Evolutionary conservation across 768 basidiomycete genomes (phyloP), one percentile per base, ranked within the genome.

Genomic region (Podaxis pistillaris): DNA sequence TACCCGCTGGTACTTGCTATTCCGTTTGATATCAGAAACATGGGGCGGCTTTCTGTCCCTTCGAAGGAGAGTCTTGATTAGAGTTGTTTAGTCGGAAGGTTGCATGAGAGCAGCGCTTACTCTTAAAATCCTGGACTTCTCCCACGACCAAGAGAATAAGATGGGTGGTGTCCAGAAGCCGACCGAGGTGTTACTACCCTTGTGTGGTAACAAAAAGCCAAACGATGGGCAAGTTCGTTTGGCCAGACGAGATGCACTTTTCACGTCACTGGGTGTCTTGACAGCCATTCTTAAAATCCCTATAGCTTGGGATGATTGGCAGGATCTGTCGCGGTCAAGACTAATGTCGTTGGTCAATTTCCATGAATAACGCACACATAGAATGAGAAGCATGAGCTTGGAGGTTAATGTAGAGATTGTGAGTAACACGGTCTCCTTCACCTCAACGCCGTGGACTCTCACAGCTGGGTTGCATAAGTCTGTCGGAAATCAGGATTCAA

Each of bases 401-500:
- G 51, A 53, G 38, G 51, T 30, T 44, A 60, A 53, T 12, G 36
- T 37, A 59, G 28, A 33, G 33, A 33, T 19, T 46, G 44, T 46
- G 15, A 30, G 26, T 4, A 59, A 59, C 30, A 36, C 44, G 44
- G 44, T 36, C 19, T 13, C 47, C 19, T 9, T 22, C 9, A 46
- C 17, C 49, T 40, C 58, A 60, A 40, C 58, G 24, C 58, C 58
- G 58, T 49, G 58, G 58, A 19, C 46, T 50, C 44, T 40, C 19
- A 49, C 38, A 19, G 19, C 3, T n/a, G 44, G 44, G n/a, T 17
- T 46, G 44, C n/a, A 19, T 19, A 46, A 19, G 40, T 41, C n/a
- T 19, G 44, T 46, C 44, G 17, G 9, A 17, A 17, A 46, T 17
- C 9, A 17, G 4, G 19, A 7, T 46, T 12, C 38, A 9, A 33